These are phyloP conservation scores for Auricularia auricula-judae DNA, from an alignment of 768 basidiomycete species.

Conservation along the genomic window DNA sequence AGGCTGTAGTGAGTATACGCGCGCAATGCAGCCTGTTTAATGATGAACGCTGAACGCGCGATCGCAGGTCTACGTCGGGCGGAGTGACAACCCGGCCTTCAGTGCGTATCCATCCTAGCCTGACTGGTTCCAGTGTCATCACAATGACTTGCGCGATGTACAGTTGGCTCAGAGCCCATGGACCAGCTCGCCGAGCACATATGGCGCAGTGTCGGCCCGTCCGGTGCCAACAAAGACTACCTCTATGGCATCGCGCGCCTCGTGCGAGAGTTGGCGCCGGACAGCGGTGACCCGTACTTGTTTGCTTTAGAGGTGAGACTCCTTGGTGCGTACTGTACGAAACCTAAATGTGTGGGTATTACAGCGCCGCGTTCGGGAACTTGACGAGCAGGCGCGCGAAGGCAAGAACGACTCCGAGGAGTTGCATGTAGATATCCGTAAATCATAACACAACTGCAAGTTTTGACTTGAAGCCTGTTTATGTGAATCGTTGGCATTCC, in stretches of 20 bases:
- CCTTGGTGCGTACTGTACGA: neutral
- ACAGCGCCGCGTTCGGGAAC: neutral
- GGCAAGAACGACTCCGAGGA: no score
- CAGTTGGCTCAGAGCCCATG: conserved; percentile 80
- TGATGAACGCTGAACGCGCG: no score
- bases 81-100: conserved; percentile 81
- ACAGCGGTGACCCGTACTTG: conserved; percentile 66
- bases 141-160: neutral
- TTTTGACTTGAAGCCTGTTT: no score
- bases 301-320: conserved; percentile 59
- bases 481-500: no score
- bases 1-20: neutral
- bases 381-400: no score
- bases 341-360: neutral
- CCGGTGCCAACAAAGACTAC: conserved; percentile 90
- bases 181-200: conserved; percentile 57
- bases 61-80: conserved; percentile 73
- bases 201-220: conserved; percentile 69
- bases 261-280: conserved; percentile 61
- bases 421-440: no score
- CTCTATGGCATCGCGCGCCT: conserved; percentile 66
- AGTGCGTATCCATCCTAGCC: conserved; percentile 32
- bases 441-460: no score
- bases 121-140: neutral
- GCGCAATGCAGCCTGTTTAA: no score